These are phyloP conservation scores for Fusarium nisikadoi DNA, from an alignment of 2,329 filamentous ascomycete species.

Conservation along the genomic window DNA sequence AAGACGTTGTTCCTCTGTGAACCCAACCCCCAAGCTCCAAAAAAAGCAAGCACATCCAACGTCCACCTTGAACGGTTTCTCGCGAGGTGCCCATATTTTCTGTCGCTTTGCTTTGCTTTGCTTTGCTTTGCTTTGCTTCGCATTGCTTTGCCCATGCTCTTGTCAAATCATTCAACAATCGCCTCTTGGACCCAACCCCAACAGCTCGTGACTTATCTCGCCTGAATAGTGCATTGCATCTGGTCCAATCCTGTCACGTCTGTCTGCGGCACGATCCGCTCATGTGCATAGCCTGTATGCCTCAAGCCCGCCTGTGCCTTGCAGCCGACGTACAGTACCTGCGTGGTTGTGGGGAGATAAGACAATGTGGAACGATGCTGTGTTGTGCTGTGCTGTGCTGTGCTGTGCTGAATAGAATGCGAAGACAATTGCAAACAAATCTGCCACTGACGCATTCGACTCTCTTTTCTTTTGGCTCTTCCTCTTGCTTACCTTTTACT, in stretches of 20 bases:
- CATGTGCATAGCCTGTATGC: conserved; percentile 23
- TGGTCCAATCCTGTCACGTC: background rate
- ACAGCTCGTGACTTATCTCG: conserved; percentile 13
- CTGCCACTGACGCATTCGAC: conserved; percentile 1
- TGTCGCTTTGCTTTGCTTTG: background rate
- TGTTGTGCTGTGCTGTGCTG: background rate
- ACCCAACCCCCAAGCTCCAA: background rate
- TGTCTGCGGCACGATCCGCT: conserved; percentile 25
- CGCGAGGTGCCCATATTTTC: background rate
- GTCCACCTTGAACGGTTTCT: background rate
- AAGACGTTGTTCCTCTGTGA: conserved; percentile 3
- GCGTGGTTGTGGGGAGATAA: conserved; percentile 24
- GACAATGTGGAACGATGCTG: conserved; percentile 16
- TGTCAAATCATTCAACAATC: background rate
- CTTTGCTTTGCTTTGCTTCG: too few species aligned
- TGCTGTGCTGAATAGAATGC: conserved; percentile 6
- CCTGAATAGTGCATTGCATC: conserved; percentile 23
- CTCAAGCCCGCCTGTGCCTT: conserved; percentile 17
- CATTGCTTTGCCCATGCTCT: background rate
- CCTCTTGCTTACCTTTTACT: conserved; percentile 29
- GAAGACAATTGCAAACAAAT: conserved; percentile 25
- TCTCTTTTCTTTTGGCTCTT: conserved; percentile 13
- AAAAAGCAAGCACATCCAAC: conserved; percentile 4
- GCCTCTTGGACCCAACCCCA: background rate
- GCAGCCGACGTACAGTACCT: conserved; percentile 24